These are phyloP conservation scores for Cyathus striatus DNA, from an alignment of 768 basidiomycete genomes.

Conservation along the genomic window DNA sequence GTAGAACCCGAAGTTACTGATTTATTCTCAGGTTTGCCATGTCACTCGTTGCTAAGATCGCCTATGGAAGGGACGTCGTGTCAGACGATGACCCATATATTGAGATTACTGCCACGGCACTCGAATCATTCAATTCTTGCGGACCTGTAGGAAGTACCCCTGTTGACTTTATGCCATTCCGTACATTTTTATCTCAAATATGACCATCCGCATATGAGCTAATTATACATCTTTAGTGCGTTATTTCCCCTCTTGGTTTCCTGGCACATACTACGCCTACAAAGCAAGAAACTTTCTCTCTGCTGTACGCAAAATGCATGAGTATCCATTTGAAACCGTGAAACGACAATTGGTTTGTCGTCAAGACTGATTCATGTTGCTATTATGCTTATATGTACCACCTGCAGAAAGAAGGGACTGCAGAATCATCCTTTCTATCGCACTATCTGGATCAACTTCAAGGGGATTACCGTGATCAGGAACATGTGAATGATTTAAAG, in stretches of 20 bases:
- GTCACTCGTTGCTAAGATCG: not conserved
- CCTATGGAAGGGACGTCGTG: slow-evolving; percentile 6
- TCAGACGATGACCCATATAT: not conserved
- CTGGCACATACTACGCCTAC: slow-evolving; percentile 28
- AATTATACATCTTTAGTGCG: slow-evolving; percentile 19
- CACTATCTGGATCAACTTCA: slow-evolving; percentile 5
- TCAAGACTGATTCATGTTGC: slow-evolving; percentile 2
- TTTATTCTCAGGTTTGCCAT: slow-evolving; percentile 1
- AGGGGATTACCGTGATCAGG: slow-evolving; percentile 1
- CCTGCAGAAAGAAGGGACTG: slow-evolving; percentile 9
- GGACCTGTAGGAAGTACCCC: slow-evolving; percentile 8
- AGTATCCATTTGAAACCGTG: slow-evolving; percentile 23
- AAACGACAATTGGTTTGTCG: slow-evolving; percentile 19
- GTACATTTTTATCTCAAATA: slow-evolving; percentile 3
- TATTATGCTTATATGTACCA: not conserved
- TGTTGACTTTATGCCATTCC: slow-evolving; percentile 12
- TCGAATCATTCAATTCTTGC: too few relatives aligned
- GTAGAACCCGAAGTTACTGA: too few relatives aligned
- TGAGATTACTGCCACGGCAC: slow-evolving; percentile 5
- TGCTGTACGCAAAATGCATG: slow-evolving; percentile 21
- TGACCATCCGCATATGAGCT: not conserved
- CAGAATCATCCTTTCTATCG: slow-evolving; percentile 11
- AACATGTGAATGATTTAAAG: slow-evolving; percentile 13
- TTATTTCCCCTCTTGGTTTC: slow-evolving; percentile 33
- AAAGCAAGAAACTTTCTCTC: slow-evolving; percentile 24